A percentile compares a stretch with the other conserved stretches of the same genome.
phyloP scores from a whole-genome alignment of 1,139 yeast species.

The Meyerozyma carpophila region DNA sequence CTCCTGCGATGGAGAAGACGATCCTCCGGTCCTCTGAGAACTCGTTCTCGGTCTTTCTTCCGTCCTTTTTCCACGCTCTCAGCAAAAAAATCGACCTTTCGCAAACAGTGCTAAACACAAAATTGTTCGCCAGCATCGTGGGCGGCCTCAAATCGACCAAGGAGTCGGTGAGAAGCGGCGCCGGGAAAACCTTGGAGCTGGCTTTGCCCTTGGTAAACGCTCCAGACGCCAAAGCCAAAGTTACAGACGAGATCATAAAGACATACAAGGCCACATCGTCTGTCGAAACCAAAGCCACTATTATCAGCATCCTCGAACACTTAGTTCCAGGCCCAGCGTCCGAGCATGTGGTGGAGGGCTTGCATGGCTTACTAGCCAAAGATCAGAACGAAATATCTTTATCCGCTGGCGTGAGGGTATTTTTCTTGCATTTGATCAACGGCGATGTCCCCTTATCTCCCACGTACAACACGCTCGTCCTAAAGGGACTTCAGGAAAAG shows the following conservation, averaged over 20 bases:
- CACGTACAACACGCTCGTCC: slow-evolving; percentile 27
- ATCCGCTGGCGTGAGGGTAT: slow-evolving; percentile 43
- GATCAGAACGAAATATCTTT: slow-evolving; percentile 74
- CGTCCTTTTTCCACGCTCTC: slow-evolving; percentile 40
- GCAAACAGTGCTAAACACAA: slow-evolving; percentile 32
- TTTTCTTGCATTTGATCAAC: slow-evolving; percentile 36
- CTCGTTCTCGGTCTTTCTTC: slow-evolving; percentile 50
- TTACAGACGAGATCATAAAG: slow-evolving; percentile 50
- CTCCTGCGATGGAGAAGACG: slow-evolving; percentile 71
- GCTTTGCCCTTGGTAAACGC: slow-evolving; percentile 16
- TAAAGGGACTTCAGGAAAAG: slow-evolving; percentile 59
- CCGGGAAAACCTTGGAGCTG: slow-evolving; percentile 36
- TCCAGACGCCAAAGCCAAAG: slow-evolving; percentile 13
- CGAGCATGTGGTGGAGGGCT: slow-evolving; percentile 31
- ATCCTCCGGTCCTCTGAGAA: slow-evolving; percentile 78
- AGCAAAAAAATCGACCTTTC: slow-evolving; percentile 15
- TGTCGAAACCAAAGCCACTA: slow-evolving; percentile 56
- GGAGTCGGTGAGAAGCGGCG: slow-evolving; percentile 51
- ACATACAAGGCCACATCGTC: slow-evolving; percentile 57
- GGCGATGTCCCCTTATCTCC: slow-evolving; percentile 11
- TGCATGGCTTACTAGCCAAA: slow-evolving; percentile 53
- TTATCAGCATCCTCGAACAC: slow-evolving; percentile 12
- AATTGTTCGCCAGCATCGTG: slow-evolving; percentile 55
- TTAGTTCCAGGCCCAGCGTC: slow-evolving; percentile 15
- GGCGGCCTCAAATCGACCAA: slow-evolving; percentile 70